Percentiles rank a stretch among this genome's conserved stretches.
Conservation (phyloP, 768 basidiomycete genomes). For the Termitomyces sp. region DNA sequence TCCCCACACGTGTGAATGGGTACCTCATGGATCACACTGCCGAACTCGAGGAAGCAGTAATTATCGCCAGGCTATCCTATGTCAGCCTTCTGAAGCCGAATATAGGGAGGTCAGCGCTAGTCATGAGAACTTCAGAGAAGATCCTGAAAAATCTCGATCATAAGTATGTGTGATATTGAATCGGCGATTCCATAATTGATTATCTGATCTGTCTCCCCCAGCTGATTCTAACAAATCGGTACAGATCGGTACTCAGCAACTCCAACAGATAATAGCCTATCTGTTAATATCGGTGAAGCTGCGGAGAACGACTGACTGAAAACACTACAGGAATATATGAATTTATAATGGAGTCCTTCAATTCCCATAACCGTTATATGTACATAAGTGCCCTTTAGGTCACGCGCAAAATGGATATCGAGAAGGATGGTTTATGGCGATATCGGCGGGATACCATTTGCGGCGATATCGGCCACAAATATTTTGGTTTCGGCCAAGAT, state of each 20-base stretch:
- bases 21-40: not conserved
- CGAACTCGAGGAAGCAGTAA: not conserved
- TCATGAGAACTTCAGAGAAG: not conserved
- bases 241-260: too few relatives aligned
- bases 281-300: too few relatives aligned
- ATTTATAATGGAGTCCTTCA: not conserved
- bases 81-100: not conserved
- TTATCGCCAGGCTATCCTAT: not conserved
- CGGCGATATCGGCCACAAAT: slow-evolving; percentile 43
- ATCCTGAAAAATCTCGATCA: not conserved
- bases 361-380: not conserved
- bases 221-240: too few relatives aligned
- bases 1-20: not conserved
- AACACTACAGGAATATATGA: too few relatives aligned
- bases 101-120: not conserved
- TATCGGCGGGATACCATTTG: slow-evolving; percentile 22
- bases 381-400: not conserved
- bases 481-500: slow-evolving; percentile 47
- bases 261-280: too few relatives aligned
- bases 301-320: too few relatives aligned
- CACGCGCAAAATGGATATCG: not conserved
- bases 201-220: not conserved
- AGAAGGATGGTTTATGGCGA: not conserved
- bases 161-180: too few relatives aligned
- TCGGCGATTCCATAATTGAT: not conserved